Conservation (phyloP, 2,329 filamentous ascomycete genomes). For the Hortaea sp. region DNA sequence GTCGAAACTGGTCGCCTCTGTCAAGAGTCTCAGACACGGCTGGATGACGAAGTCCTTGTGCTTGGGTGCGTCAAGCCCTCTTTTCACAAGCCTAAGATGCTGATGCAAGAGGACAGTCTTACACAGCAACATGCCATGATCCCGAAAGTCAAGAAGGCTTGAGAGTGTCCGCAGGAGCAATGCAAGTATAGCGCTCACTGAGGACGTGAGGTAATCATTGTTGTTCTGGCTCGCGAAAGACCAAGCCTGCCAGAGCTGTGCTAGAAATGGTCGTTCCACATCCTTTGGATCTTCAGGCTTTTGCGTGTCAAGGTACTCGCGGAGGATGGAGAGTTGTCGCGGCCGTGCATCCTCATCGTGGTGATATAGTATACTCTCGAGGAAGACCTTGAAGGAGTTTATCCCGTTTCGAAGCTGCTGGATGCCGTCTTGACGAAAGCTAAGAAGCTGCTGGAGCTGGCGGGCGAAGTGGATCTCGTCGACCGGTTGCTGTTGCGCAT, state of each 20-base stretch:
- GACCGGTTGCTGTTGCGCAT: conserved; percentile 22
- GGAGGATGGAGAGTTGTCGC: conserved; percentile 49
- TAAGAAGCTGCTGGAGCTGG: conserved; percentile 58
- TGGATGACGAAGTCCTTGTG: conserved; percentile 82
- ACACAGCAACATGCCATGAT: conserved; percentile 68
- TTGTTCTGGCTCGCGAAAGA: conserved; percentile 68
- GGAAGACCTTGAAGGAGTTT: conserved; percentile 59
- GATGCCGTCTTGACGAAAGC: conserved; percentile 58
- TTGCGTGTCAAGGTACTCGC: conserved; percentile 57
- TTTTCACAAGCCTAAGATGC: conserved; percentile 70
- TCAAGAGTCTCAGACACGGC: conserved; percentile 74
- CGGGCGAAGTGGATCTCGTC: conserved; percentile 54
- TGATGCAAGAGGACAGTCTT: conserved; percentile 71
- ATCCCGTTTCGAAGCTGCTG: conserved; percentile 58
- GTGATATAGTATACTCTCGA: conserved; percentile 52
- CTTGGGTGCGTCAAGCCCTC: conserved; percentile 69
- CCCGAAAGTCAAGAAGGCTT: conserved; percentile 59
- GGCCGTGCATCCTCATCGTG: conserved; percentile 41
- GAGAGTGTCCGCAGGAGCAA: conserved; percentile 73
- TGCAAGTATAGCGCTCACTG: conserved; percentile 69
- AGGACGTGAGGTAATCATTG: conserved; percentile 70
- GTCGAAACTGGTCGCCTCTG: conserved; percentile 77
- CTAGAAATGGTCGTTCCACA: conserved; percentile 55
- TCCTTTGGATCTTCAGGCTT: conserved; percentile 40
- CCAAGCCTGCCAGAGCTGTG: conserved; percentile 82